A percentile compares a stretch with the other conserved stretches of the same genome.
Conservation (phyloP, 2,329 filamentous ascomycete species). For the Alternaria angustiovoidea region DNA sequence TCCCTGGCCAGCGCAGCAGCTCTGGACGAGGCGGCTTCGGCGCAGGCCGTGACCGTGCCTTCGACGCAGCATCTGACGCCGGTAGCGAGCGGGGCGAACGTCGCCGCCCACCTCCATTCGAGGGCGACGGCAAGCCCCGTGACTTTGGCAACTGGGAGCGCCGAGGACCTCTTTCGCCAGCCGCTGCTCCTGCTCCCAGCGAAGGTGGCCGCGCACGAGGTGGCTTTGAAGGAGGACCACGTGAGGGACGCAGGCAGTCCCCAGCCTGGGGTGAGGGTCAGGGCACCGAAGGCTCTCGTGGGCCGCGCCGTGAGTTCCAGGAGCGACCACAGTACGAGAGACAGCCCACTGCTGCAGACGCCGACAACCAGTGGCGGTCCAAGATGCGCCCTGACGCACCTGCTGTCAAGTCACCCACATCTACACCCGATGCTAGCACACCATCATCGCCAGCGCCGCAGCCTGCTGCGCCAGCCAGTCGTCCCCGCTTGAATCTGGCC, state of each 20-base stretch:
- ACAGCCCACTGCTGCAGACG: constrained; percentile 84
- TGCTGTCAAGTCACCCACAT: constrained; percentile 67
- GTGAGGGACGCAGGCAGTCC: constrained; percentile 60
- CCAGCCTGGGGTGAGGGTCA: constrained; percentile 77
- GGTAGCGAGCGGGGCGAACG: constrained; percentile 71
- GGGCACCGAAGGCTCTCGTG: constrained; percentile 78
- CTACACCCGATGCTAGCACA: constrained; percentile 76
- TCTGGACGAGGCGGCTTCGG: constrained; percentile 56
- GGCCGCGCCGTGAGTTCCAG: constrained; percentile 77
- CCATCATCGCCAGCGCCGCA: constrained; percentile 76
- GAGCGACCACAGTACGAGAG: constrained; percentile 69
- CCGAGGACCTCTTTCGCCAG: constrained; percentile 85
- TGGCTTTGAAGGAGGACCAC: constrained; percentile 55
- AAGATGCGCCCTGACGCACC: constrained; percentile 86
- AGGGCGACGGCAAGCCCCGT: constrained; percentile 76
- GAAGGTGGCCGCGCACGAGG: constrained; percentile 68
- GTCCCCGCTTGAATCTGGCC: constrained; percentile 85
- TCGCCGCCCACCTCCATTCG: constrained; percentile 69
- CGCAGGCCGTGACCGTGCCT: constrained; percentile 57
- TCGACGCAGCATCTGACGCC: constrained; percentile 61
- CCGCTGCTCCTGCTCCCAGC: constrained; percentile 57
- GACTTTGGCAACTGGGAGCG: constrained; percentile 94
- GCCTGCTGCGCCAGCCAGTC: constrained; percentile 65
- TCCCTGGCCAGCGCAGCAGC: constrained; percentile 66
- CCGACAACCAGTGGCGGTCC: constrained; percentile 91